Conservation (phyloP, 352 stramenopile genomes). For the Pythium aphanidermatum region DNA sequence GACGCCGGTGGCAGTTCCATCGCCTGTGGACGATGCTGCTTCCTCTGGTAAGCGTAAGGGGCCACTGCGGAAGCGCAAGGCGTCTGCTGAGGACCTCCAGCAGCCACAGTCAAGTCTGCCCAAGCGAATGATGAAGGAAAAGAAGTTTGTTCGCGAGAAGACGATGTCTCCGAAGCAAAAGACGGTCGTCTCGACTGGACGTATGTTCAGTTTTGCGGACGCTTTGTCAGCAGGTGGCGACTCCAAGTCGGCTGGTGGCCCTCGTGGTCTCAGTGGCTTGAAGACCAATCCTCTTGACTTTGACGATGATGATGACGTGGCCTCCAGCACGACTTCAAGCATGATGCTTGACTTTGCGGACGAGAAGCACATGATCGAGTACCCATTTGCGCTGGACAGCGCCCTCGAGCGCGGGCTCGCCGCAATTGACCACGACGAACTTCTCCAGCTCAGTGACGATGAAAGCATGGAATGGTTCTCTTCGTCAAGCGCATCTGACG, state of each 20-base stretch:
- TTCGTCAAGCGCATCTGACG: conserved; percentile 25
- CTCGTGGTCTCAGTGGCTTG: conserved; percentile 14
- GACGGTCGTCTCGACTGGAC: conserved; percentile 29
- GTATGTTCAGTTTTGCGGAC: conserved; percentile 35
- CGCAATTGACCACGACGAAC: conserved; percentile 74
- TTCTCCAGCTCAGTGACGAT: conserved; percentile 76
- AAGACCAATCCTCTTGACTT: conserved; percentile 54
- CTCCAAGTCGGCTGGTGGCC: conserved; percentile 22
- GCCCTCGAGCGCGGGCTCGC: conserved; percentile 54
- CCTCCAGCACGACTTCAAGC: conserved; percentile 16
- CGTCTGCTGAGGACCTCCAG: conserved; percentile 24
- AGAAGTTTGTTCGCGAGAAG: conserved; percentile 43
- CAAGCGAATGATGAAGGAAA: conserved; percentile 65
- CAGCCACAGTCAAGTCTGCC: conserved; percentile 44
- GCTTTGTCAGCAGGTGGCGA: conserved; percentile 26
- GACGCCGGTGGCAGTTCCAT: background rate
- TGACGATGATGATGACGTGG: conserved; percentile 47
- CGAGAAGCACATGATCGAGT: conserved; percentile 58
- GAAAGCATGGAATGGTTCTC: conserved; percentile 81
- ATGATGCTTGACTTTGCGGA: conserved; percentile 81
- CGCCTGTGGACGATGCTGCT: background rate
- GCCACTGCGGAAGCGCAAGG: conserved; percentile 63
- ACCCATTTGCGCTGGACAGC: conserved; percentile 43
- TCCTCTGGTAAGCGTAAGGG: conserved; percentile 49
- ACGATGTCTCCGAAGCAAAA: conserved; percentile 81